phyloP scores from a whole-genome alignment of 2,329 filamentous ascomycete species.

The Dissoconium aciculare region DNA sequence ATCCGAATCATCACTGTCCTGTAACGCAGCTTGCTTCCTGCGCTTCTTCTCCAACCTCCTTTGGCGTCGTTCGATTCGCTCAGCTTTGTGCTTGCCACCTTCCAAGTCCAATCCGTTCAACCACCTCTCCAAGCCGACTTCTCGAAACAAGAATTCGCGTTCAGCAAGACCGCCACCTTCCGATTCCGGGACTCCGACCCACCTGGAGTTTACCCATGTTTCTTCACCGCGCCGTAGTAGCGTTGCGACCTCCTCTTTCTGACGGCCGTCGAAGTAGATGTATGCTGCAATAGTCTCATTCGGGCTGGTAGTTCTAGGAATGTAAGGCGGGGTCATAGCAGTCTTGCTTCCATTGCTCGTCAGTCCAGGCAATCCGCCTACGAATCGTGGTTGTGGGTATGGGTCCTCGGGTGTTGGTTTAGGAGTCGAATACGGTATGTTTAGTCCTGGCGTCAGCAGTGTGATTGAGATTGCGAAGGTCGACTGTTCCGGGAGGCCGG shows the following conservation, averaged over 20 bases:
- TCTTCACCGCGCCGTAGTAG: conserved; percentile 83
- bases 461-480: conserved; percentile 98
- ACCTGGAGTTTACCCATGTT: conserved; percentile 97
- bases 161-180: conserved; percentile 92
- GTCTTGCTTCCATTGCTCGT: conserved; percentile 37
- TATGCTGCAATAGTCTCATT: conserved; percentile 98
- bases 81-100: conserved; percentile 67
- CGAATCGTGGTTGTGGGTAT: conserved; percentile 65
- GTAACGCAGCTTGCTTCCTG: conserved; percentile 45
- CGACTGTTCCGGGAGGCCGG: conserved; percentile 73
- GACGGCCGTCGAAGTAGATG: conserved; percentile 93
- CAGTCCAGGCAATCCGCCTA: conserved; percentile 52
- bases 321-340: conserved; percentile 62
- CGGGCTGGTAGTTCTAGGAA: conserved; percentile 77
- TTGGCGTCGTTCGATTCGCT: conserved; percentile 52
- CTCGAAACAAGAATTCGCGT: conserved; percentile 90
- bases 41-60: conserved; percentile 60
- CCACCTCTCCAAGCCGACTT: conserved; percentile 92
- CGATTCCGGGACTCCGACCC: conserved; percentile 83
- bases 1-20: conserved; percentile 38
- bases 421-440: conserved; percentile 84
- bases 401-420: conserved; percentile 64
- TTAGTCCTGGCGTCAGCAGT: conserved; percentile 70
- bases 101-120: conserved; percentile 82
- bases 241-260: conserved; percentile 94